Evolutionary conservation across 2,329 filamentous ascomycete genomes (phyloP), one percentile per base, ranked within the genome.

Genomic region (Fusarium floridanum): DNA sequence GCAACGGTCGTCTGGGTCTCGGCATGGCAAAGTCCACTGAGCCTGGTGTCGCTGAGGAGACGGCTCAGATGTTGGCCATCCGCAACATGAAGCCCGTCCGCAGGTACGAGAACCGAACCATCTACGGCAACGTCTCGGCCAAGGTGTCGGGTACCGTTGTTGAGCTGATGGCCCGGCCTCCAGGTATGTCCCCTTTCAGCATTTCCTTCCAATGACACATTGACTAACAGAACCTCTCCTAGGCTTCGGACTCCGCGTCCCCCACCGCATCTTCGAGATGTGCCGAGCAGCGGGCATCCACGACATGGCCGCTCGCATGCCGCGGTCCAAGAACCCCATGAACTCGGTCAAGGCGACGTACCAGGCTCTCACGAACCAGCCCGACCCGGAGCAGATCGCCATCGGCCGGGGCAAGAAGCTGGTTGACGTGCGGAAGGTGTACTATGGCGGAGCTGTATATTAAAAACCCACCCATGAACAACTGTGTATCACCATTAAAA

Each of bases 211-310:
- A 17, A 5, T 10, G 11, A 55, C 27, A 16, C 16, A 20, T 37
- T 24, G 2, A 32, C 66, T 75, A 62, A 71, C 59, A 22, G 59
- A 8, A 37, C 41, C n/a, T 29, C 6, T 39, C 10, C 2, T 71
- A 98, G 97, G 97, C 69, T 99, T 98, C 80, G 97, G 97, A 81
- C 92, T 98, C 76, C 94, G 97, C 80, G 95, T 94, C 82, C 95
- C 97, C 78, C 91, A 94, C 81, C 91, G 95, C 75, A 96, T 99
- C 83, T 98, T 95, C 84, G 96, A 99, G 84, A 95, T 99, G 87
- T 95, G 94, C 81, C 93, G 95, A 74, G 92, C 92, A 59, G 93
- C 91, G 45, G 97, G 97, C 75, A 95, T 99, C 80, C 88, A 92
- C 74, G 97, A 99, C 82, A 90, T 99, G 37, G 90, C 95, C 17